Evolutionary conservation across 2,329 filamentous ascomycete genomes (phyloP).

Genomic region (Fusarium sp.): DNA sequence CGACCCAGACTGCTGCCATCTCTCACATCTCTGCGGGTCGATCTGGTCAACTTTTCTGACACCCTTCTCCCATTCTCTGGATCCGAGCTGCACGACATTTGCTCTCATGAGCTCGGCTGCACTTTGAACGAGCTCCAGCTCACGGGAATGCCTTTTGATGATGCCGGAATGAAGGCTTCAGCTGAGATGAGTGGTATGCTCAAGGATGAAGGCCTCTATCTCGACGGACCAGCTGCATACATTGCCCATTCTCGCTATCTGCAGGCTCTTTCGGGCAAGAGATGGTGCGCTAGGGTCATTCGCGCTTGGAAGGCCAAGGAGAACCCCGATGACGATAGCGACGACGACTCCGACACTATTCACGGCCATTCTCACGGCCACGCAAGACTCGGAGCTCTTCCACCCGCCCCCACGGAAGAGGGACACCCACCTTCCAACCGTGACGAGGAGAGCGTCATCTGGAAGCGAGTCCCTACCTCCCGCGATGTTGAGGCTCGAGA

Average conservation of each 20-base stretch:
- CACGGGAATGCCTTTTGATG: conserved; percentile 63
- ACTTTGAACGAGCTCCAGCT: conserved; percentile 64
- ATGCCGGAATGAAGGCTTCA: conserved; percentile 58
- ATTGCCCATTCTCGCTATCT: conserved; percentile 54
- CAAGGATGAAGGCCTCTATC: conserved; percentile 63
- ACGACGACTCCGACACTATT: conserved; percentile 41
- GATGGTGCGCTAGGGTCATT: conserved; percentile 57
- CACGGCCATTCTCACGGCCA: conserved; percentile 41
- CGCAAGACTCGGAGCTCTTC: conserved; percentile 48
- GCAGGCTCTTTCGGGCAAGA: conserved; percentile 51
- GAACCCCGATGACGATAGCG: conserved; percentile 36
- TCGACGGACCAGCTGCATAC: conserved; percentile 58
- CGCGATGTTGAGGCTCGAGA: conserved; percentile 53
- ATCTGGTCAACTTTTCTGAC: conserved; percentile 65
- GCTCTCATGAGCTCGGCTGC: conserved; percentile 64
- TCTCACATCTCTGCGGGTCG: conserved; percentile 60
- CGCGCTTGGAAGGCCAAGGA: conserved; percentile 54
- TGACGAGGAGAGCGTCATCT: conserved; percentile 59
- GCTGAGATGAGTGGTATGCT: conserved; percentile 63
- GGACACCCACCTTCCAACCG: conserved; percentile 55
- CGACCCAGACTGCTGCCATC: conserved; percentile 59
- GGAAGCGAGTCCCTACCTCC: conserved; percentile 60
- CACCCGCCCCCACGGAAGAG: conserved; percentile 54
- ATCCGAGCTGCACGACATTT: conserved; percentile 61
- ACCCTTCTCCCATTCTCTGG: conserved; percentile 58